Evolutionary conservation across 495 filamentous ascomycete species (phyloP).

Genomic region (Mytilinidion resinicola): DNA sequence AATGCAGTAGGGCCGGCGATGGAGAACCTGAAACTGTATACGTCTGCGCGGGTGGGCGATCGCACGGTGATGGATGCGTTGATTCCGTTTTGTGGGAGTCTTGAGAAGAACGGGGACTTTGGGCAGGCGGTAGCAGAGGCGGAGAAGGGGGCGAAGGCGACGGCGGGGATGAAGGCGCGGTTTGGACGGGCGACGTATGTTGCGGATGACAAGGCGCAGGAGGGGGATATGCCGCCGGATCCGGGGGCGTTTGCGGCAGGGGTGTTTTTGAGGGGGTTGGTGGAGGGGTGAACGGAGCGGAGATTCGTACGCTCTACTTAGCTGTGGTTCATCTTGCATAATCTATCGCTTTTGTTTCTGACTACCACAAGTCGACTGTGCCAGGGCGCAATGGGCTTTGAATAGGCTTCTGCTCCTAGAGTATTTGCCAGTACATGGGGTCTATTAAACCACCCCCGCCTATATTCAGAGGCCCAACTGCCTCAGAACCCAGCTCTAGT

Average conservation of each 20-base stretch:
- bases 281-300: conserved; percentile 13
- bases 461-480: no score
- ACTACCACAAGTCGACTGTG: no score
- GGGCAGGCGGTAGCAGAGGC: conserved; percentile 47
- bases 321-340: no score
- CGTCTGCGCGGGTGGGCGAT: conserved; percentile 32
- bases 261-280: conserved; percentile 50
- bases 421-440: no score
- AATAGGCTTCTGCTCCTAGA: no score
- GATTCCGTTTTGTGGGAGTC: conserved; percentile 50
- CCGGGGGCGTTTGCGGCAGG: conserved; percentile 58
- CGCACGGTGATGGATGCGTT: conserved; percentile 53
- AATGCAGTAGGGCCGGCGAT: conserved; percentile 30
- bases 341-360: no score
- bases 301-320: no score
- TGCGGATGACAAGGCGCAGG: conserved; percentile 40
- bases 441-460: no score
- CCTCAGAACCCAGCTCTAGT: no score
- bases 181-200: conserved; percentile 57
- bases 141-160: conserved; percentile 48
- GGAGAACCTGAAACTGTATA: conserved; percentile 41
- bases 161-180: conserved; percentile 48
- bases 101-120: conserved; percentile 42
- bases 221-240: conserved; percentile 45
- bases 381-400: no score